Conservation (phyloP, 2,329 filamentous ascomycete species). For the Aspergillus pseudoviridinutans region DNA sequence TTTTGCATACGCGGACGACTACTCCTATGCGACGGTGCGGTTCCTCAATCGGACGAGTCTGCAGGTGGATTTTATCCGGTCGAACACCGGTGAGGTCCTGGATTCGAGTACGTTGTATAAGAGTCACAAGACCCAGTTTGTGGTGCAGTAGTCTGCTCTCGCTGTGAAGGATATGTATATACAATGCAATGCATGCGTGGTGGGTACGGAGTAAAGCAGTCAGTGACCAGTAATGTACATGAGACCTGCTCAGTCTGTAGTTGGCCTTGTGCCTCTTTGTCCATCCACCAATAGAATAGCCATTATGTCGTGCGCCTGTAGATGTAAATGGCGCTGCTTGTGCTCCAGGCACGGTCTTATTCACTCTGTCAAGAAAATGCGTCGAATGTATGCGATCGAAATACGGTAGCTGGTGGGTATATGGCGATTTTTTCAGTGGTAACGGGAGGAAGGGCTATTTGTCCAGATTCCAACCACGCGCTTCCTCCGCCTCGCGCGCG, state of each 20-base stretch:
- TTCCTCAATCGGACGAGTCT: constrained; percentile 46
- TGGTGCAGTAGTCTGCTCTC: constrained; percentile 43
- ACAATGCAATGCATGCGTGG: neutral
- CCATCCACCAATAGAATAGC: neutral
- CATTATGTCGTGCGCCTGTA: neutral
- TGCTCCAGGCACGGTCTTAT: neutral
- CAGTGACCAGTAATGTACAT: neutral
- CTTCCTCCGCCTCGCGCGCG: constrained; percentile 8
- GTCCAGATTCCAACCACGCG: constrained; percentile 10
- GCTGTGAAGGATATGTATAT: neutral
- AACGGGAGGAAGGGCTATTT: neutral
- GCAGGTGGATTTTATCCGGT: constrained; percentile 50
- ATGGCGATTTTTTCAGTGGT: neutral
- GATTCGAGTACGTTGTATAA: constrained; percentile 50
- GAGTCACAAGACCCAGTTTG: constrained; percentile 45
- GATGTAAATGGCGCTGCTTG: neutral
- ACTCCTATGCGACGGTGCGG: constrained; percentile 49
- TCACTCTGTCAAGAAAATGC: too few species aligned
- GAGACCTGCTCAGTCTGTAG: neutral
- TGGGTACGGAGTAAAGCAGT: too few species aligned
- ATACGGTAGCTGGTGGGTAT: too few species aligned
- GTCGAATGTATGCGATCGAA: too few species aligned
- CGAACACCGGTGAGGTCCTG: constrained; percentile 46
- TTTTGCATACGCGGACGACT: constrained; percentile 39
- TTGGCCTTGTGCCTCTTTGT: too few species aligned